Conservation (phyloP, 805 yeast genomes). For the Zygosaccharomyces bisporus region DNA sequence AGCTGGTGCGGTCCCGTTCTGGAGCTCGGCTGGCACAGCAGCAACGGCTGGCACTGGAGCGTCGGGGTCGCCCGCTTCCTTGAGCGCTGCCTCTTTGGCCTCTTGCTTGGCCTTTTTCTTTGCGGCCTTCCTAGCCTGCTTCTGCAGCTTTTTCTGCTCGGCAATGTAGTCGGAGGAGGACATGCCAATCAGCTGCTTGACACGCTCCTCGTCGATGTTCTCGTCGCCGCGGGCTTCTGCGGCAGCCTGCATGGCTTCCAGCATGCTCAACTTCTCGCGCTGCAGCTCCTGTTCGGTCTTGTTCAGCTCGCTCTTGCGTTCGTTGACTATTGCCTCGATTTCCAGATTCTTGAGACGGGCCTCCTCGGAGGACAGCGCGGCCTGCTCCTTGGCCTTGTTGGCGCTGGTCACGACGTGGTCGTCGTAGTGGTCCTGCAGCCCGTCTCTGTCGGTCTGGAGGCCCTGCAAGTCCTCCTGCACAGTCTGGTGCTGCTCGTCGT, state of each 20-base stretch:
- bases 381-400: constrained; percentile 37
- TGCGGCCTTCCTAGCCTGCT: constrained; percentile 14
- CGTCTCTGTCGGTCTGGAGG: constrained; percentile 33
- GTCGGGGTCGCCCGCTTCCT: background rate
- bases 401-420: constrained; percentile 26
- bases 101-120: constrained; percentile 8
- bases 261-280: constrained; percentile 34
- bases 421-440: constrained; percentile 23
- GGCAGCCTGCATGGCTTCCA: constrained; percentile 39
- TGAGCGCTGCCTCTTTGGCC: constrained; percentile 18
- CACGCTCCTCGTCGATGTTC: constrained; percentile 31
- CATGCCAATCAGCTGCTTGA: constrained; percentile 33
- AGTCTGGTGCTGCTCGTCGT: constrained; percentile 30
- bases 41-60: background rate
- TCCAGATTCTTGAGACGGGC: constrained; percentile 39
- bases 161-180: constrained; percentile 31
- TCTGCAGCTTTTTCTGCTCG: constrained; percentile 15
- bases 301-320: constrained; percentile 37
- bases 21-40: background rate
- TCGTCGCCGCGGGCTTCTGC: constrained; percentile 39
- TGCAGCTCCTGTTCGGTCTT: constrained; percentile 37
- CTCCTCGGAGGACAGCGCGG: constrained; percentile 34
- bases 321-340: constrained; percentile 38
- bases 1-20: too few relatives aligned
- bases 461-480: constrained; percentile 35